phyloP scores from a whole-genome alignment of 2,329 filamentous ascomycete species.

The Diaporthe longicolla region DNA sequence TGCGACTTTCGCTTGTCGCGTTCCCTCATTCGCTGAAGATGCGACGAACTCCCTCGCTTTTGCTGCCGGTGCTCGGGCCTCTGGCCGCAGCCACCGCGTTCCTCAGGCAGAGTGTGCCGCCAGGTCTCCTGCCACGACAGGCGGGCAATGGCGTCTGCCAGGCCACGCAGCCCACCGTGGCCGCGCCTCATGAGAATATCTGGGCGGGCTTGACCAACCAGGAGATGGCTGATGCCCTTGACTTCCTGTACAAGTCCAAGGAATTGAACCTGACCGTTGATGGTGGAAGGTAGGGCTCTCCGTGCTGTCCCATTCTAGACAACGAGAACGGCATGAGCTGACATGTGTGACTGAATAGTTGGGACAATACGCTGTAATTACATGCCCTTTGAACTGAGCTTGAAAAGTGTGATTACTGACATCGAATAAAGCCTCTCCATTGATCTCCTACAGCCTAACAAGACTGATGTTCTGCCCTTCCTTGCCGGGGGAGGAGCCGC shows the following conservation, averaged over 20 bases:
- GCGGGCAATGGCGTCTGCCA: conserved; percentile 3
- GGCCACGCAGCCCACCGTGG: conserved; percentile 10
- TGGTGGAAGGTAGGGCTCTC: conserved; percentile 3
- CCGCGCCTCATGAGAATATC: conserved; percentile 2
- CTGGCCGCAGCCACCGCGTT: background rate
- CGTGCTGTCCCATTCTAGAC: background rate
- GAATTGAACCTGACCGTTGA: conserved; percentile 10
- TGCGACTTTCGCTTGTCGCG: background rate
- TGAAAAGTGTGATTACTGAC: background rate
- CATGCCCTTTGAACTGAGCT: no score
- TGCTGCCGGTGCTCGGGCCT: background rate
- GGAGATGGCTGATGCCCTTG: conserved; percentile 13
- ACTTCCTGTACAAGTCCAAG: conserved; percentile 2
- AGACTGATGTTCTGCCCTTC: conserved; percentile 12
- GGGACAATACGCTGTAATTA: conserved; percentile 10
- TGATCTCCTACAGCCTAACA: conserved; percentile 18
- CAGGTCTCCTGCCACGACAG: background rate
- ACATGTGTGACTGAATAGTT: background rate
- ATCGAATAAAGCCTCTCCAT: background rate
- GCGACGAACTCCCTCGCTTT: background rate
- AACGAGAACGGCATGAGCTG: background rate
- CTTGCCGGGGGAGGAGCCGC: conserved; percentile 1
- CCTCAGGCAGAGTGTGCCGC: background rate
- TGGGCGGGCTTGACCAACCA: conserved; percentile 14
- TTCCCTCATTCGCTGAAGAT: background rate